These are phyloP conservation scores for Flaveria sonorensis DNA, from an alignment of 129 eudicot genomes.

Conservation along the genomic window DNA sequence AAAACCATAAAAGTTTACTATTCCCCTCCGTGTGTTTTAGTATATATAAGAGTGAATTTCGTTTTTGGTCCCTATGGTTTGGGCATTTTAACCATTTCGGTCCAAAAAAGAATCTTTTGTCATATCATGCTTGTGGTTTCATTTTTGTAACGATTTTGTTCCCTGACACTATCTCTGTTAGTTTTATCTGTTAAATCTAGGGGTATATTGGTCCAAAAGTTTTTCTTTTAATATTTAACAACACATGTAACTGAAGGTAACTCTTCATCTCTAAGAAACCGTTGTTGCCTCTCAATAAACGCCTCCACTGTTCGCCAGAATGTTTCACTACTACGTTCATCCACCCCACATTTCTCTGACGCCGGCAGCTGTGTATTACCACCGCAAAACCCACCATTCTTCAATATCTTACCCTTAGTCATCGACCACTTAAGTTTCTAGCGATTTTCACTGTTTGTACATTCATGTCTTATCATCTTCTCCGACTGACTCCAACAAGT, in stretches of 20 bases:
- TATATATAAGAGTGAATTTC: too few species aligned
- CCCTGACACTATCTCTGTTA: too few species aligned
- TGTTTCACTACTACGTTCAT: conserved; percentile 70
- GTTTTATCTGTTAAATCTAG: too few species aligned
- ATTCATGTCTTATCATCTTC: conserved; percentile 15
- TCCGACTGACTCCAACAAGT: background rate
- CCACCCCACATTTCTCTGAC: conserved; percentile 29
- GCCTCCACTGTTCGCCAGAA: conserved; percentile 78
- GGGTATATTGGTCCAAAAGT: too few species aligned
- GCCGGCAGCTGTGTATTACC: background rate
- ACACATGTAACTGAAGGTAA: conserved; percentile 38
- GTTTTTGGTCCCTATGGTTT: too few species aligned
- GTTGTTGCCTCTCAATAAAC: conserved; percentile 82
- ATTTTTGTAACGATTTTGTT: too few species aligned
- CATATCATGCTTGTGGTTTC: too few species aligned
- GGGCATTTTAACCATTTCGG: too few species aligned
- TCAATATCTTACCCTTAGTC: conserved; percentile 44
- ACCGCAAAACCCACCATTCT: conserved; percentile 14
- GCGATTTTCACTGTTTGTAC: conserved; percentile 1
- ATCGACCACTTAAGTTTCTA: conserved; percentile 41
- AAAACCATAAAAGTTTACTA: too few species aligned
- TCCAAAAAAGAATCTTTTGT: too few species aligned
- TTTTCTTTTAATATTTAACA: conserved; percentile 13
- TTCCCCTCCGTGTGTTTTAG: too few species aligned
- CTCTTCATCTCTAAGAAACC: conserved; percentile 64